Evolutionary conservation across 1,139 yeast species (phyloP).

Genomic region (Geotrichum reessii): DNA sequence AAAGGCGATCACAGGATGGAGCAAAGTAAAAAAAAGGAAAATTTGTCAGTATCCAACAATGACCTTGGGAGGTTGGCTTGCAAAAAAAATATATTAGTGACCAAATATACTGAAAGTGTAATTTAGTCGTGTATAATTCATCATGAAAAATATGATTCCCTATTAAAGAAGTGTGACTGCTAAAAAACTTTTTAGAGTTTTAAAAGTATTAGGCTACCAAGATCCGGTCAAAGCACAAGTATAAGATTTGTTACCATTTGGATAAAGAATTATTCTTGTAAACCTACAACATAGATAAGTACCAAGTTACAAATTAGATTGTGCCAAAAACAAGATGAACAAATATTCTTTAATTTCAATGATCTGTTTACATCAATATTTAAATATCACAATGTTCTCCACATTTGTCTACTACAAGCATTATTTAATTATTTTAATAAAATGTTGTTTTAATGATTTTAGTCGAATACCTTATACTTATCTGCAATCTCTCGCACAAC

Average conservation of each 20-base stretch:
- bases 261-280: too few species aligned
- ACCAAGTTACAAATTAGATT: too few species aligned
- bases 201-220: too few species aligned
- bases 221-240: too few species aligned
- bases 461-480: neutral
- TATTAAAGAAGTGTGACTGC: slow-evolving; percentile 8
- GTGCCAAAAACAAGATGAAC: too few species aligned
- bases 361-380: too few species aligned
- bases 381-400: too few species aligned
- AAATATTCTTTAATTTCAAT: too few species aligned
- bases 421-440: too few species aligned
- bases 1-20: slow-evolving; percentile 19
- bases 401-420: neutral
- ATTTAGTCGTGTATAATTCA: neutral
- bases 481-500: neutral
- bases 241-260: too few species aligned
- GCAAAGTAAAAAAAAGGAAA: slow-evolving; percentile 2
- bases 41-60: slow-evolving; percentile 9
- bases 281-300: too few species aligned
- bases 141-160: neutral
- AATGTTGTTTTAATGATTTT: too few species aligned
- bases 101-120: neutral
- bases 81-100: slow-evolving; percentile 1
- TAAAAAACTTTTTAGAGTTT: neutral
- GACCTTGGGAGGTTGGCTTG: neutral